Percentiles rank a stretch among this genome's conserved stretches.
phyloP scores from a whole-genome alignment of 73 alveolate genomes.

The Tetrahymena elliotti region DNA sequence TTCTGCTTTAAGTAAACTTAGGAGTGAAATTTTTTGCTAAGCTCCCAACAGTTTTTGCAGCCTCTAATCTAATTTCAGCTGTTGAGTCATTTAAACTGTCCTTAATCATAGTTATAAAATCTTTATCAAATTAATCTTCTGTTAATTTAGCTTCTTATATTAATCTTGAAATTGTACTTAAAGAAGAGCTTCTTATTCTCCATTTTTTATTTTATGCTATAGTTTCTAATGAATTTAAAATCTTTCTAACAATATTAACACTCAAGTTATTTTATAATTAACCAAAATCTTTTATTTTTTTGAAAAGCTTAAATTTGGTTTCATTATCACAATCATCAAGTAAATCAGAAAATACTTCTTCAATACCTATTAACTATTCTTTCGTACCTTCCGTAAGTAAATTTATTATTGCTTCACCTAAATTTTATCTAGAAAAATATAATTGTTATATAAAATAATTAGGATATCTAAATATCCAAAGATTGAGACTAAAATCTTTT shows the following conservation, averaged over 20 bases:
- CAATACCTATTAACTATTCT: background rate
- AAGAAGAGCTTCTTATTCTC: background rate
- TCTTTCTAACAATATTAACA: background rate
- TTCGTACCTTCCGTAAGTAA: background rate
- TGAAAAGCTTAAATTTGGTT: background rate
- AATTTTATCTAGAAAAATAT: background rate
- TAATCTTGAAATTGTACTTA: background rate
- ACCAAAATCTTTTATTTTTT: background rate
- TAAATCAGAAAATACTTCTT: background rate
- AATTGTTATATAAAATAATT: too few relatives aligned
- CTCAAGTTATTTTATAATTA: background rate
- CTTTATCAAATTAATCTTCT: background rate
- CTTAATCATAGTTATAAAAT: background rate
- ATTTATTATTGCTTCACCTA: background rate
- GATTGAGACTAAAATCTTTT: too few relatives aligned
- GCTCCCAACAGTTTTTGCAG: background rate
- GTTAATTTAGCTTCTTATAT: background rate
- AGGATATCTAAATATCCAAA: too few relatives aligned
- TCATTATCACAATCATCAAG: background rate
- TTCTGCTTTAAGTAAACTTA: background rate
- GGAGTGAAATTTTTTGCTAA: background rate
- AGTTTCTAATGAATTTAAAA: background rate
- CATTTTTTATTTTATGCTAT: background rate
- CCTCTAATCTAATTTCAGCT: background rate
- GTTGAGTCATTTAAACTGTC: background rate